Evolutionary conservation across 495 filamentous ascomycete species (phyloP), one percentile per base, ranked within the genome.

Genomic region (Lasiosphaeris hirsuta): DNA sequence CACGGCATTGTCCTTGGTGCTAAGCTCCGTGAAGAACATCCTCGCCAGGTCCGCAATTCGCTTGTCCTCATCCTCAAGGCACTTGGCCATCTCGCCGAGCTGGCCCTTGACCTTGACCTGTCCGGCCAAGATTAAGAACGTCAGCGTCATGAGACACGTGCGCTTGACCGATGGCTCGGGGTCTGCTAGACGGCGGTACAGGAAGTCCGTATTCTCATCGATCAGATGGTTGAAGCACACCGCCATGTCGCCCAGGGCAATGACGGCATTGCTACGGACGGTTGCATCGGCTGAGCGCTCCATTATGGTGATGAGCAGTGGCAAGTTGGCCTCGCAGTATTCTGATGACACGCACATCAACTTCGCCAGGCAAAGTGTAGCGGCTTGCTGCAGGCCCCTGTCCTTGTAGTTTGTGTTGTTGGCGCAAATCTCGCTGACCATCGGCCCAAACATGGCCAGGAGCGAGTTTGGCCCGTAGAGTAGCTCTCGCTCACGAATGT

Each of bases 101-200:
- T 99, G 94, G n/a, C 94, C 94, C 77, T 99, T 99, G 69, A 99
- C 94, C 75, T 99, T 99, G 72, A 99, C 94, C 73, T 99, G 94
- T 15, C 94, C 94, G 0, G 94, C 94, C 23, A 99, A 75, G 65
- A 99, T 99, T 33, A 97, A 74, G 79, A 99, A 99, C 3, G 95
- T 99, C 57, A 99, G 76, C 2, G 94, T 97, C 94, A 97, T 99
- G 11, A 99, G 82, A 73, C 94, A 99, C 0, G 94, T 99, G 7
- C 94, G 84, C 79, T 97, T 97, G 36, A 99, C 94, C 7, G 87
- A 92, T 35, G 82, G 83, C 62, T 97, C 90, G 10, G 83, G 76
- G 66, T 99, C 94, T 43, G 92, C 93, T 2, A 99, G 81, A 35
- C 94, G 85, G 18, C 92, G 85, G 68, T 99, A 99, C 39, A 99